Conservation (phyloP, 2,329 filamentous ascomycete species). For the Penicillium sp. region DNA sequence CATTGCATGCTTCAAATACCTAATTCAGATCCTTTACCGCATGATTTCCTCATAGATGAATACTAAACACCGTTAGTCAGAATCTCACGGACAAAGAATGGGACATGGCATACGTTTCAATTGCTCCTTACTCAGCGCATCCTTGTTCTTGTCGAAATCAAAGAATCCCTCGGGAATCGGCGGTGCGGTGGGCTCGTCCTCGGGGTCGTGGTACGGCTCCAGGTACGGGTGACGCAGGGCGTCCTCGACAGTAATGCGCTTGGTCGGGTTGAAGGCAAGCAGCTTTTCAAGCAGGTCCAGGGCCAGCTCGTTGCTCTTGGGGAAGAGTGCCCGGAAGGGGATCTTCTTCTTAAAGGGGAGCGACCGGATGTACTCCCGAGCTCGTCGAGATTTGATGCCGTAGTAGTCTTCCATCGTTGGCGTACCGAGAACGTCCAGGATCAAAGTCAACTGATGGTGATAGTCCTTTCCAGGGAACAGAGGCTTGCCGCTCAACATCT, state of each 20-base stretch:
- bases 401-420: slow-evolving; percentile 99
- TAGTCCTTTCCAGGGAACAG: slow-evolving; percentile 98
- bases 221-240: slow-evolving; percentile 96
- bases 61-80: slow-evolving; percentile 39
- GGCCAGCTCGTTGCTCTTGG: slow-evolving; percentile 96
- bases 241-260: slow-evolving; percentile 97
- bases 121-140: slow-evolving; percentile 96
- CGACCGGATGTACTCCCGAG: slow-evolving; percentile 95
- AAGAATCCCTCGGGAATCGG: slow-evolving; percentile 99
- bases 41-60: slow-evolving; percentile 98
- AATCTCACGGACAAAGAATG: background rate
- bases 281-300: slow-evolving; percentile 93
- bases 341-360: slow-evolving; percentile 99
- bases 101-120: slow-evolving; percentile 64
- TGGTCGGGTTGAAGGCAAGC: slow-evolving; percentile 95
- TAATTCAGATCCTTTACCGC: slow-evolving; percentile 45
- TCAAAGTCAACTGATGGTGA: slow-evolving; percentile 95
- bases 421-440: slow-evolving; percentile 93
- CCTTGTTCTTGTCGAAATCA: slow-evolving; percentile 99
- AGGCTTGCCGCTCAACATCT: slow-evolving; percentile 98
- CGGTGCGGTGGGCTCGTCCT: slow-evolving; percentile 93
- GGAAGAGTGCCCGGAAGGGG: slow-evolving; percentile 92
- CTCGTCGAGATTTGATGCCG: slow-evolving; percentile 96
- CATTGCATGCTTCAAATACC: slow-evolving; percentile 14
- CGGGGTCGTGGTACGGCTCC: slow-evolving; percentile 97